phyloP scores from a whole-genome alignment of 2,329 filamentous ascomycete genomes.

The Alternaria angustiovoidea region DNA sequence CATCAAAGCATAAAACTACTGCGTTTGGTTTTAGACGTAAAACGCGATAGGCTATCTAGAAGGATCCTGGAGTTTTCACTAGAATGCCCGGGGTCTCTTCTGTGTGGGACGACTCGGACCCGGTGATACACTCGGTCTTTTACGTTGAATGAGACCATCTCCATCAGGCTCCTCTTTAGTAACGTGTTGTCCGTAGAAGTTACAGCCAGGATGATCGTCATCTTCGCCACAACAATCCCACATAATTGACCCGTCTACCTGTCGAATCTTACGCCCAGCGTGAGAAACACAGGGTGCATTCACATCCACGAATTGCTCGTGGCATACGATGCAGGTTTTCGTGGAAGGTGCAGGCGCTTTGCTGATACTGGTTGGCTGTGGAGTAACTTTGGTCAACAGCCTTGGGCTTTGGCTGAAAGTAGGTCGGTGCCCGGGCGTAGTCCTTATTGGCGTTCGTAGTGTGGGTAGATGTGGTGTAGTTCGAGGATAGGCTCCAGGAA shows the following conservation, averaged over 20 bases:
- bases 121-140: slow-evolving; percentile 9
- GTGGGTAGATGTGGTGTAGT: not conserved
- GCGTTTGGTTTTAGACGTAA: not conserved
- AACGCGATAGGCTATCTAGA: not conserved
- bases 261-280: slow-evolving; percentile 12
- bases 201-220: slow-evolving; percentile 21
- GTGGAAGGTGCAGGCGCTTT: not conserved
- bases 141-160: not conserved
- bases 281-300: slow-evolving; percentile 28
- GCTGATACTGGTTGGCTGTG: not conserved
- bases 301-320: slow-evolving; percentile 14
- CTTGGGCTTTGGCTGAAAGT: not conserved
- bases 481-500: slow-evolving; percentile 14
- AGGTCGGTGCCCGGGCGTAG: not conserved
- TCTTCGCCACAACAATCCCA: slow-evolving; percentile 24
- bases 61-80: not conserved
- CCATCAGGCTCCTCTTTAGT: not conserved
- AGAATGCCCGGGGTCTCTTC: slow-evolving; percentile 5
- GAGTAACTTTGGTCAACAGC: not conserved
- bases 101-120: not conserved
- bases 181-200: slow-evolving; percentile 14
- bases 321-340: slow-evolving; percentile 25
- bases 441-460: not conserved
- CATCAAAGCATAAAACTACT: not conserved
- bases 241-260: not conserved